Conservation (phyloP, 768 basidiomycete genomes). For the Psilocybe sp. region DNA sequence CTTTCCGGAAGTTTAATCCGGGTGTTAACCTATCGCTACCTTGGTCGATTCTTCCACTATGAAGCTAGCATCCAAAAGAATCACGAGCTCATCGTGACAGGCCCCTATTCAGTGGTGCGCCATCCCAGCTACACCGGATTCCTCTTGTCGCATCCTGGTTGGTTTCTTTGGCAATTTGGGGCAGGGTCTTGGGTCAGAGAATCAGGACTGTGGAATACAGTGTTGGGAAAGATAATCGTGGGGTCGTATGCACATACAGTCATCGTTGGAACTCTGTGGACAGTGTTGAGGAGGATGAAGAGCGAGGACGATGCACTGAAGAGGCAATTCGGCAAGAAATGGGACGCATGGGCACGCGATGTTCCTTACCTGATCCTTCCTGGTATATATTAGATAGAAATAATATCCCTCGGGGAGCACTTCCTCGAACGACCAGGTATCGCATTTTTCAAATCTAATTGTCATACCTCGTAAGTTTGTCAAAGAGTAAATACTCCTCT, state of each 20-base stretch:
- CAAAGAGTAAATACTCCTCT: no score
- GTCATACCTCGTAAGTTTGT: no score
- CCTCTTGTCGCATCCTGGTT: conserved; percentile 14
- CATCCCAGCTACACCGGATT: conserved; percentile 43
- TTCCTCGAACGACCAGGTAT: no score
- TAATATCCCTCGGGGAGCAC: no score
- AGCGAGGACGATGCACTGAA: conserved; percentile 41
- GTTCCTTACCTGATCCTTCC: conserved; percentile 49
- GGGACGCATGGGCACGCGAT: conserved; percentile 37
- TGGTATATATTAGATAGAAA: conserved; percentile 32
- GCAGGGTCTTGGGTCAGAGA: conserved; percentile 17
- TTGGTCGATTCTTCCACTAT: conserved; percentile 17
- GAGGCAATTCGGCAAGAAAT: conserved; percentile 36
- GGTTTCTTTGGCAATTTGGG: conserved; percentile 11
- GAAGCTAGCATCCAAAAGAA: conserved; percentile 32
- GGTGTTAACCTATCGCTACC: conserved; percentile 9
- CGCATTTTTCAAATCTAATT: no score
- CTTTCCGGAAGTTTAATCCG: conserved; percentile 7
- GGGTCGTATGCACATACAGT: conserved; percentile 23
- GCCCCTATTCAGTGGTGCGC: conserved; percentile 41
- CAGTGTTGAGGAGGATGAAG: conserved; percentile 26
- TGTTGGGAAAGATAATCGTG: conserved; percentile 23
- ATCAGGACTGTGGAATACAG: conserved; percentile 23
- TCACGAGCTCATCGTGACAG: conserved; percentile 39
- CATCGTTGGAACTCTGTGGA: conserved; percentile 18